Percentiles rank a stretch among this genome's conserved stretches.
phyloP scores from a whole-genome alignment of 202 grass and related monocot genomes.

The Schoenoplectus triqueter region DNA sequence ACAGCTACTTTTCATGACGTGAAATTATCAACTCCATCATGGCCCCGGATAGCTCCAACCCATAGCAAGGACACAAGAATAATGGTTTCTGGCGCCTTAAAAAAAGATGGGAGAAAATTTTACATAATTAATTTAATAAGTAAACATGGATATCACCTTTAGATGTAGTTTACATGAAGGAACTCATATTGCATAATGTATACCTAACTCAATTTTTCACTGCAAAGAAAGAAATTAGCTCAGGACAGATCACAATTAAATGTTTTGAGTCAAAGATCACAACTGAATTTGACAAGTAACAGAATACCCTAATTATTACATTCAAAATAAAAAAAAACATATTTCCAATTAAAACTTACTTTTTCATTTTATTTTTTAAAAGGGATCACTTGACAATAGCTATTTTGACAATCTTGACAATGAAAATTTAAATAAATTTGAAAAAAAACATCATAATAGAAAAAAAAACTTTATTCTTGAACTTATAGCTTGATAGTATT shows the following conservation, averaged over 20 bases:
- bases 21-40: constrained; percentile 42
- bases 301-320: too few species aligned
- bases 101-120: neutral
- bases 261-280: neutral
- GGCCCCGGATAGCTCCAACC: too few species aligned
- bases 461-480: too few species aligned
- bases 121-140: neutral
- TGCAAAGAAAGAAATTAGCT: neutral
- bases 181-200: neutral
- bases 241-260: neutral
- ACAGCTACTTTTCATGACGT: constrained; percentile 21
- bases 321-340: too few species aligned
- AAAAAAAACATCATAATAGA: too few species aligned
- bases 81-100: constrained; percentile 37
- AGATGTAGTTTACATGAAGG: neutral
- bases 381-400: too few species aligned
- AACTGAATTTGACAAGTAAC: neutral
- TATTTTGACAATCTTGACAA: too few species aligned
- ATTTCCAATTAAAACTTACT: too few species aligned
- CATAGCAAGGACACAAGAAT: constrained; percentile 45
- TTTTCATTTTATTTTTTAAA: too few species aligned
- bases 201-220: neutral
- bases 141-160: neutral
- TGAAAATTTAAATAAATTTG: too few species aligned
- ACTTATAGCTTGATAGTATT: too few species aligned